Conservation (phyloP, 495 filamentous ascomycete genomes). For the Hyaloscypha finlandica region DNA sequence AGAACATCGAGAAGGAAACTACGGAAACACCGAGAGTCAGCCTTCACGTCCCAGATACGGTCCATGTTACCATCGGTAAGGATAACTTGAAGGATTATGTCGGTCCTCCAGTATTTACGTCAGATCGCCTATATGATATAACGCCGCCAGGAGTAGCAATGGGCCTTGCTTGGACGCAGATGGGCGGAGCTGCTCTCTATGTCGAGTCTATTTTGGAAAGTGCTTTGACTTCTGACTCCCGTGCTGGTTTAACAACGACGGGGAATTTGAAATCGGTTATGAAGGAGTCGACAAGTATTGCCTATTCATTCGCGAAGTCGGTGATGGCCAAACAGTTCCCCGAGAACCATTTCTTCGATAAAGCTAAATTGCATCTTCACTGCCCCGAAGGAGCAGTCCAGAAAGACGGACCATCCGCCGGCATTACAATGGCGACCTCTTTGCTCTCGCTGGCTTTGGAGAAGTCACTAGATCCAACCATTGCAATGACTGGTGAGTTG, state of each 20-base stretch:
- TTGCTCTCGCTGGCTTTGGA: slow-evolving; percentile 83
- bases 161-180: slow-evolving; percentile 98
- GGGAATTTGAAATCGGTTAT: slow-evolving; percentile 96
- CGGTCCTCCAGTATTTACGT: slow-evolving; percentile 91
- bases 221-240: slow-evolving; percentile 66
- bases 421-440: slow-evolving; percentile 96
- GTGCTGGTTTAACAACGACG: slow-evolving; percentile 82
- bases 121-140: slow-evolving; percentile 91
- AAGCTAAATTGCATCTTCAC: slow-evolving; percentile 93
- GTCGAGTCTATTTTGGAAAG: slow-evolving; percentile 95
- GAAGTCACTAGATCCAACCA: slow-evolving; percentile 73
- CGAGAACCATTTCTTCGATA: slow-evolving; percentile 93
- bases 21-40: slow-evolving; percentile 75
- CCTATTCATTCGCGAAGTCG: slow-evolving; percentile 94
- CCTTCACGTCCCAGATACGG: slow-evolving; percentile 82
- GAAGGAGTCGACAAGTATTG: slow-evolving; percentile 94
- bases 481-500: slow-evolving; percentile 98
- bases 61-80: slow-evolving; percentile 85
- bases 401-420: slow-evolving; percentile 95
- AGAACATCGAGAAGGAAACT: slow-evolving; percentile 66
- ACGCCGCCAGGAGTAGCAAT: slow-evolving; percentile 98
- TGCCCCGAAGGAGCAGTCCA: slow-evolving; percentile 96
- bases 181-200: slow-evolving; percentile 96
- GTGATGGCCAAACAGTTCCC: slow-evolving; percentile 81
- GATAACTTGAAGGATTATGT: slow-evolving; percentile 97